Evolutionary conservation across 2,329 filamentous ascomycete genomes (phyloP).

Genomic region (Aspergillus vadensis): DNA sequence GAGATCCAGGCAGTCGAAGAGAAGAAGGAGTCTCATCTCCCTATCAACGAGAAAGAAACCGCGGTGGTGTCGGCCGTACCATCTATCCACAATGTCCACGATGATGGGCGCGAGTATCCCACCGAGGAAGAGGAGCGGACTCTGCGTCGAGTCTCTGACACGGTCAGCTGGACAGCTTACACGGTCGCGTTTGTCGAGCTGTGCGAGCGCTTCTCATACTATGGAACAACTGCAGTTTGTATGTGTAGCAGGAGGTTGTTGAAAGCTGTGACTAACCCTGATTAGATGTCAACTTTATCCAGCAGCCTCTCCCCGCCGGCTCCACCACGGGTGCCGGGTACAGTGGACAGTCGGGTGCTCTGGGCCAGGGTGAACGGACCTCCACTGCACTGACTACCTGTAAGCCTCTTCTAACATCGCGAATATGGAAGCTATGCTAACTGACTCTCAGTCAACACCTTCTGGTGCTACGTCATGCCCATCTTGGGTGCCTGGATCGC

Average conservation of each 20-base stretch:
- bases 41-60: slow-evolving; percentile 11
- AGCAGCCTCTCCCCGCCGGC: slow-evolving; percentile 55
- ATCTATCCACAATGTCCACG: slow-evolving; percentile 8
- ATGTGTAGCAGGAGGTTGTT: slow-evolving; percentile 30
- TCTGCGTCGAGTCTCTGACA: slow-evolving; percentile 40
- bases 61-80: slow-evolving; percentile 2
- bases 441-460: slow-evolving; percentile 53
- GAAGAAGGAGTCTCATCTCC: slow-evolving; percentile 2
- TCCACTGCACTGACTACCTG: slow-evolving; percentile 56
- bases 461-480: slow-evolving; percentile 65
- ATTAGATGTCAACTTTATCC: slow-evolving; percentile 63
- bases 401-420: slow-evolving; percentile 24
- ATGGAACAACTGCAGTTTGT: slow-evolving; percentile 70
- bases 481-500: slow-evolving; percentile 65
- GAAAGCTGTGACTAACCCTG: slow-evolving; percentile 13
- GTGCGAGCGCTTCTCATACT: slow-evolving; percentile 77
- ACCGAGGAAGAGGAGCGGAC: slow-evolving; percentile 37
- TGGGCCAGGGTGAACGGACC: slow-evolving; percentile 61
- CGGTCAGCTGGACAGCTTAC: slow-evolving; percentile 66
- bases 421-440: background rate
- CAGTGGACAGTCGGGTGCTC: slow-evolving; percentile 50
- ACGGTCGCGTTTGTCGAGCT: slow-evolving; percentile 73
- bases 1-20: slow-evolving; percentile 1
- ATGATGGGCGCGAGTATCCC: slow-evolving; percentile 26
- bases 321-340: slow-evolving; percentile 55